Evolutionary conservation across 257 asterid genomes (phyloP), one percentile per base, ranked within the genome.

Genomic region (Phtheirospermum japonicum): DNA sequence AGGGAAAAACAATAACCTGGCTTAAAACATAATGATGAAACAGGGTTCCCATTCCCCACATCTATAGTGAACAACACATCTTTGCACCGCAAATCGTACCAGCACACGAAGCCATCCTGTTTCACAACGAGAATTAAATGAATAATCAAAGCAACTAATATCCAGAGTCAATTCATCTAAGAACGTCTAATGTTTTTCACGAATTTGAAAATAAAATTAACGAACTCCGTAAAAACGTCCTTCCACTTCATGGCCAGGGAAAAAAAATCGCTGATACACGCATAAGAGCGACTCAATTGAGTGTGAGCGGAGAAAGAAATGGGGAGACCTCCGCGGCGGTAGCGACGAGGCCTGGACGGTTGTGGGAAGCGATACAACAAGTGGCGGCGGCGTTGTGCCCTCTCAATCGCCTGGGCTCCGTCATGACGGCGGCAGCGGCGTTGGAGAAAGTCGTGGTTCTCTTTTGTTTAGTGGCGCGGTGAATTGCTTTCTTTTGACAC

Each of bases 1-100:
- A 40, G 9, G n/a, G 7, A 14, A 20, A 50, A 48, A 56, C 40
- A 45, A 72, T 19, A 75, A 87, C 97, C 97, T 68, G 91, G 84
- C 78, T 83, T 87, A 73, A 85, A 93, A 68, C 92, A 93, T 13
- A 93, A 43, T 30, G 97, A 89, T 30, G 97, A 82, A 65, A 89
- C 65, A 11, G 96, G 83, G 66, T 69, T 71, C n/a, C 80, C 80
- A 57, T 77, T 74, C 61, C 86, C 92, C 26, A 82, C 79, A 70
- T 89, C 94, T 82, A 82, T 74, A 11, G 69, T 69, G 64, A 74
- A 80, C 66, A 89, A 57, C 73, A 70, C 77, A 62, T 89, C 95
- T 75, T 83, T 81, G 85, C 97, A 83, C 70, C 97, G 84, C 77
- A 93, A 71, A 77, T 89, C 97, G 71, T 83, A 79, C 85, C 80